phyloP scores from a whole-genome alignment of 163 green algal genomes.

The Scenedesmus sp. region DNA sequence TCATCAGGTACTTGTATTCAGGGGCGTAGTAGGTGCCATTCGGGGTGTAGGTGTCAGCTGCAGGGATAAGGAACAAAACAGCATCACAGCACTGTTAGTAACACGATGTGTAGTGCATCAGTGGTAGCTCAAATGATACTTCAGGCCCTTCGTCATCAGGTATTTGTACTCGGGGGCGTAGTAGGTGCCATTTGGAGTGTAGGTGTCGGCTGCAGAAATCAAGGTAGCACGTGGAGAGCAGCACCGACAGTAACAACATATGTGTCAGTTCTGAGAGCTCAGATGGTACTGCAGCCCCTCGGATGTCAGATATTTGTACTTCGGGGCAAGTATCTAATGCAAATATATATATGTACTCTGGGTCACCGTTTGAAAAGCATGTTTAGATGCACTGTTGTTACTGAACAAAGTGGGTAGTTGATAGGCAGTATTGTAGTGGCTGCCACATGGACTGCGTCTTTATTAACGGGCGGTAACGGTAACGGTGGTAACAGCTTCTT shows the following conservation, averaged over 20 bases:
- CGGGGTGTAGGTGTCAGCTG: not conserved
- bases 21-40: not conserved
- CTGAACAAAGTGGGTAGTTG: too few relatives aligned
- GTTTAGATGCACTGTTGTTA: too few relatives aligned
- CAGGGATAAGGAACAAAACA: not conserved
- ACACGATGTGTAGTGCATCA: too few relatives aligned
- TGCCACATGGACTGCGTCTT: not conserved
- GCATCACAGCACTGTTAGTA: too few relatives aligned
- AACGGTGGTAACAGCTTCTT: too few relatives aligned
- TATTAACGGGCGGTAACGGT: too few relatives aligned
- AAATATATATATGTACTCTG: too few relatives aligned
- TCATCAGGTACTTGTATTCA: not conserved
- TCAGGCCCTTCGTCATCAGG: not conserved
- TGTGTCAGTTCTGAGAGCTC: not conserved
- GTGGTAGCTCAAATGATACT: not conserved
- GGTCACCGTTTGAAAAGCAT: too few relatives aligned
- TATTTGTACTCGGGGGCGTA: not conserved
- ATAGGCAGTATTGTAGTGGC: not conserved
- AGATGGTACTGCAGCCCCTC: not conserved
- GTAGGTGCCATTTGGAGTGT: not conserved
- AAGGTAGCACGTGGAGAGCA: too few relatives aligned
- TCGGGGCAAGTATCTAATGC: too few relatives aligned
- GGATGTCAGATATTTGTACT: not conserved
- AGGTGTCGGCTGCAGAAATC: not conserved
- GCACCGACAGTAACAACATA: too few relatives aligned